Evolutionary conservation across 768 basidiomycete genomes (phyloP).

Genomic region (Lentinula lateritia): DNA sequence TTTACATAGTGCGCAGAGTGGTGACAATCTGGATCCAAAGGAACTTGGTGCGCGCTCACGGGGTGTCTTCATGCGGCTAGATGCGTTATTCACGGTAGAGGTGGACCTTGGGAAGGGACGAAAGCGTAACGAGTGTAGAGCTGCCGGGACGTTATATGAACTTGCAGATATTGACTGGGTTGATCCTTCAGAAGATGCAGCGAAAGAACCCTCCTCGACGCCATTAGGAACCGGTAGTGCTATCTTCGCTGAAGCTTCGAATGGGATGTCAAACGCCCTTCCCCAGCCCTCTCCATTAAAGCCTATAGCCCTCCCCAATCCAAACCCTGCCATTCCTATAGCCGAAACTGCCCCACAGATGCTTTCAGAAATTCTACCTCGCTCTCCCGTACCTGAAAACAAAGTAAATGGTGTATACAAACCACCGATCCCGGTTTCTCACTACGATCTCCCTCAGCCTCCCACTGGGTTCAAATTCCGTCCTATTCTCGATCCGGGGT

Average conservation of each 20-base stretch:
- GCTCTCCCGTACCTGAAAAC: not conserved
- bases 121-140: conserved; percentile 49
- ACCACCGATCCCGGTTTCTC: conserved; percentile 16
- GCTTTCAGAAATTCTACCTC: conserved; percentile 1
- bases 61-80: conserved; percentile 68
- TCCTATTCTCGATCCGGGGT: conserved; percentile 52
- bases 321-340: conserved; percentile 16
- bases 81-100: conserved; percentile 62
- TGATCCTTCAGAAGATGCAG: conserved; percentile 15
- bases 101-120: conserved; percentile 34
- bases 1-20: conserved; percentile 18
- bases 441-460: conserved; percentile 48
- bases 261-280: conserved; percentile 10
- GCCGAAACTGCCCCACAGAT: conserved; percentile 14
- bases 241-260: not conserved
- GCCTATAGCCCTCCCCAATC: conserved; percentile 23
- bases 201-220: conserved; percentile 11
- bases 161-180: conserved; percentile 74
- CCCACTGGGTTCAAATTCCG: conserved; percentile 70
- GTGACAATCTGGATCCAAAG: conserved; percentile 15
- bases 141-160: conserved; percentile 73
- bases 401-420: not conserved
- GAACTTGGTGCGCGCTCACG: conserved; percentile 51
- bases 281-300: conserved; percentile 25
- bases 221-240: not conserved